Percentiles rank a stretch among this genome's conserved stretches.
Evolutionary conservation across 1,284 basidiomycete species (phyloP).

Genomic region (Tylopilus orsonianus): DNA sequence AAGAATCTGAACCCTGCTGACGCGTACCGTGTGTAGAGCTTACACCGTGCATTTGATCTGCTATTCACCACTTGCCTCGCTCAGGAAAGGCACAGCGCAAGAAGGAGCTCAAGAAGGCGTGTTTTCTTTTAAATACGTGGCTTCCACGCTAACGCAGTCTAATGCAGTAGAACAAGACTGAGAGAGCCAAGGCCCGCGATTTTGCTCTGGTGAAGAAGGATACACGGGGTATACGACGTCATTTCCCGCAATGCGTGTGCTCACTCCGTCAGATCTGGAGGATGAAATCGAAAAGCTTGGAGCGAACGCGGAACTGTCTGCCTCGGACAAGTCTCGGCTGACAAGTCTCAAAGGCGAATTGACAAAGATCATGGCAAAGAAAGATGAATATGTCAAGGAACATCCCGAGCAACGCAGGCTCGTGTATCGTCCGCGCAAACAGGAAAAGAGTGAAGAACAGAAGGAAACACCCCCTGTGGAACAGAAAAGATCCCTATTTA

Average conservation of each 20-base stretch:
- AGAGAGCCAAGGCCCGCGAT: slow-evolving; percentile 75
- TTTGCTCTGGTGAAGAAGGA: slow-evolving; percentile 87
- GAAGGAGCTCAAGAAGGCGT: slow-evolving; percentile 88
- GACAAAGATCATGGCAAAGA: slow-evolving; percentile 76
- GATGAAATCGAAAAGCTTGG: slow-evolving; percentile 69
- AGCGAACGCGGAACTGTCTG: slow-evolving; percentile 40
- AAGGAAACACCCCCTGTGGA: slow-evolving; percentile 45
- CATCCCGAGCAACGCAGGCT: slow-evolving; percentile 86
- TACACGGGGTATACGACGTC: slow-evolving; percentile 58
- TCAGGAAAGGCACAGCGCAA: slow-evolving; percentile 84
- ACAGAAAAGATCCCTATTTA: slow-evolving; percentile 67
- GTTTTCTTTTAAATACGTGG: slow-evolving; percentile 5
- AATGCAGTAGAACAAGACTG: slow-evolving; percentile 83
- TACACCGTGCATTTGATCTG: slow-evolving; percentile 2
- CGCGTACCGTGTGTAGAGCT: slow-evolving; percentile 59
- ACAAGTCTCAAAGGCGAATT: slow-evolving; percentile 75
- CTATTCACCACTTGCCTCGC: slow-evolving; percentile 3
- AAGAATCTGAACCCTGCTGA: slow-evolving; percentile 85
- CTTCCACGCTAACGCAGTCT: slow-evolving; percentile 11
- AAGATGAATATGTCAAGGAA: slow-evolving; percentile 86
- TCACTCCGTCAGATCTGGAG: slow-evolving; percentile 54
- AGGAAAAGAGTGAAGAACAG: slow-evolving; percentile 44
- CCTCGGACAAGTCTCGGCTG: slow-evolving; percentile 55
- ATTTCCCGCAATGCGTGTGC: not conserved
- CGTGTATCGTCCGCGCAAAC: slow-evolving; percentile 59